These are phyloP conservation scores for Anthracocystis walkeri DNA, from an alignment of 1,284 basidiomycete genomes.

Conservation along the genomic window DNA sequence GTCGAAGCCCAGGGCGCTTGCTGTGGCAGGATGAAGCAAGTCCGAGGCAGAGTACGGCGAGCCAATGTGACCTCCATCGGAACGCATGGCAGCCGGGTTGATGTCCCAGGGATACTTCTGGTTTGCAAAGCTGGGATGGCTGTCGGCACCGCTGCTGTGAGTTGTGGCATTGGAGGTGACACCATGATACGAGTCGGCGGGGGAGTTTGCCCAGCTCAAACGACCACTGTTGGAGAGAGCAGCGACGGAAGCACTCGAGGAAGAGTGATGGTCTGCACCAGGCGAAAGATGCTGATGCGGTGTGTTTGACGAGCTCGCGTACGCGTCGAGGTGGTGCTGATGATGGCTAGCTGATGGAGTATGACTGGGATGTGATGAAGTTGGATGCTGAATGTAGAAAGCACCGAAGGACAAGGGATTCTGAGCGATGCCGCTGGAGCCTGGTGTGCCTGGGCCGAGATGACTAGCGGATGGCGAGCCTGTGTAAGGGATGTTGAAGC, in stretches of 20 bases:
- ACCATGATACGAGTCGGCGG: slow-evolving; percentile 51
- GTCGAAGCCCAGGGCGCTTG: slow-evolving; percentile 38
- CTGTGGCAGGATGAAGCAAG: slow-evolving; percentile 44
- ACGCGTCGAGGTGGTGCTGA: slow-evolving; percentile 39
- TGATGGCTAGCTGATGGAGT: slow-evolving; percentile 13
- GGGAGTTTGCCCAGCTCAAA: slow-evolving; percentile 51
- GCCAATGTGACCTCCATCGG: slow-evolving; percentile 31
- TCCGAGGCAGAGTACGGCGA: slow-evolving; percentile 49
- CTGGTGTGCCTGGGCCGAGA: slow-evolving; percentile 21
- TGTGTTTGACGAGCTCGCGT: slow-evolving; percentile 40
- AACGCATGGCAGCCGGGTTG: slow-evolving; percentile 26
- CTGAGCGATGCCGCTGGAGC: slow-evolving; percentile 19
- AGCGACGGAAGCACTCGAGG: slow-evolving; percentile 43
- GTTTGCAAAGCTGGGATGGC: slow-evolving; percentile 40
- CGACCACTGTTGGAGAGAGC: slow-evolving; percentile 52
- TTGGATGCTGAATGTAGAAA: slow-evolving; percentile 50
- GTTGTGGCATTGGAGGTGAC: slow-evolving; percentile 47
- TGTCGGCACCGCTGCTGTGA: slow-evolving; percentile 48
- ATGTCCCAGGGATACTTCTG: slow-evolving; percentile 46
- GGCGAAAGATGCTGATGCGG: slow-evolving; percentile 52
- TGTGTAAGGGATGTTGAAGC: slow-evolving; percentile 48
- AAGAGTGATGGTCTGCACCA: slow-evolving; percentile 46
- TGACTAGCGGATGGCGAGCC: slow-evolving; percentile 37
- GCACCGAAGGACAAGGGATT: slow-evolving; percentile 47
- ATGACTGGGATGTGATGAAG: slow-evolving; percentile 19